Evolutionary conservation across 495 filamentous ascomycete species (phyloP), one percentile per base, ranked within the genome.

Genomic region (Neurospora terricola): DNA sequence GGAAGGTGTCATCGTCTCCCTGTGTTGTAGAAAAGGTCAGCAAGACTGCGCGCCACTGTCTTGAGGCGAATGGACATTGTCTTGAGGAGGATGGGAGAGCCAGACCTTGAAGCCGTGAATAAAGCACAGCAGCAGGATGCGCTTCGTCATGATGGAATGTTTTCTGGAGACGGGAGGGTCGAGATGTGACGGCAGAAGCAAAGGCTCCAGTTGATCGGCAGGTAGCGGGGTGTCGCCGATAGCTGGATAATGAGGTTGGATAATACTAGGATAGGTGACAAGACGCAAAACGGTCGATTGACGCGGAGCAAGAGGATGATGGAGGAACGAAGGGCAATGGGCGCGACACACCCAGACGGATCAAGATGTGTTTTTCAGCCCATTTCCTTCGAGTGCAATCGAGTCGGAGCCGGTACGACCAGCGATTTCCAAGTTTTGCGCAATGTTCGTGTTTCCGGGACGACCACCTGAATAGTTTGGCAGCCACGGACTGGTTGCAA

Each of bases 41-140:
- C 23, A 34, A 66, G 9, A 66, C 48, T 14, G 11, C 7, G 21
- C 2, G 48, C 21, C 14, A 11, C 45, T 54, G 38, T 76, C 14
- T 69, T 16, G 18, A 37, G 23, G 3, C 1, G 37, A 11, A 16
- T 45, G 16, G 43, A 21, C 6, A 48, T 9, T 21, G n/a, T 59
- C 59, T 72, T 38, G 72, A 69, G 5, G 11, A 14, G 9, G n/a
- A 66, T 21, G 38, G 69, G 68, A 21, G 5, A 38, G 68, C 48
- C 80, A 72, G 78, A 93, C 93, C 88, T 97, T 97, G 85, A 98
- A 98, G 14, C 95, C 95, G 77, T 98, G 95, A 59, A 98, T 90
- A 82, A 97, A 97, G 78, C 92, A 93, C 14, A 98, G 86, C 1
- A 98, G 83, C 10, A 98, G 81, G 16, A 93, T 96, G 75, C 92